These are phyloP conservation scores for Aspergillus uvarum DNA, from an alignment of 2,329 filamentous ascomycete species.

Conservation along the genomic window DNA sequence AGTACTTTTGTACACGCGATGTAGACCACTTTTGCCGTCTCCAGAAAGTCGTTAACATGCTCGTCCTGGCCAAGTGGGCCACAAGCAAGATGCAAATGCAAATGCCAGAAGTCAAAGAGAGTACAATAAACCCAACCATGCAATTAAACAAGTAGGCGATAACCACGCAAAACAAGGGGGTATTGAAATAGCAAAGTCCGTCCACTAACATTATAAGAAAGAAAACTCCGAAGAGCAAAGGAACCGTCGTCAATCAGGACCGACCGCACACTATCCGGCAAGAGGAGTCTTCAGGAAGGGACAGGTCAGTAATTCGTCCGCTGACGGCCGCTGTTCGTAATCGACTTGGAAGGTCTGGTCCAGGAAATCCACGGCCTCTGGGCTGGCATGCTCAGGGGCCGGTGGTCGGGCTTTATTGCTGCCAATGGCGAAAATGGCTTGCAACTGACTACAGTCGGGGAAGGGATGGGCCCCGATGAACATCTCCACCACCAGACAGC, in stretches of 20 bases:
- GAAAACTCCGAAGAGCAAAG: not conserved
- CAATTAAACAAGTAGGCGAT: not conserved
- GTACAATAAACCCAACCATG: not conserved
- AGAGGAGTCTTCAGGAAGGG: constrained; percentile 70
- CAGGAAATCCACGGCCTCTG: constrained; percentile 81
- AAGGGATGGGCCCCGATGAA: constrained; percentile 96
- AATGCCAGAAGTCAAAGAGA: not conserved
- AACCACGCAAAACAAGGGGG: not conserved
- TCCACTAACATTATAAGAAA: not conserved
- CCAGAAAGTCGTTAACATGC: not conserved
- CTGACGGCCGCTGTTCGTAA: constrained; percentile 85
- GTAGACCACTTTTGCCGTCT: not conserved
- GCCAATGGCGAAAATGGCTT: constrained; percentile 98
- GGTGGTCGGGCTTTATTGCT: constrained; percentile 82
- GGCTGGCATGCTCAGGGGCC: constrained; percentile 80
- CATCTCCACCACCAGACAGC: constrained; percentile 97
- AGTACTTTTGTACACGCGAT: not conserved
- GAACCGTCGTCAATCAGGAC: not conserved
- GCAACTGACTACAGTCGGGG: constrained; percentile 93
- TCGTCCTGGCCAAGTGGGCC: not conserved
- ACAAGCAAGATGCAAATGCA: not conserved
- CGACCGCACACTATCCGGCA: not conserved
- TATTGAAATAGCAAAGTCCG: constrained; percentile 3
- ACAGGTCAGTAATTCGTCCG: constrained; percentile 83
- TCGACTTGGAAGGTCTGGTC: constrained; percentile 92